A percentile compares a stretch with the other conserved stretches of the same genome.
phyloP scores from a whole-genome alignment of 2,329 filamentous ascomycete species.

The Penicillium vulpinum region DNA sequence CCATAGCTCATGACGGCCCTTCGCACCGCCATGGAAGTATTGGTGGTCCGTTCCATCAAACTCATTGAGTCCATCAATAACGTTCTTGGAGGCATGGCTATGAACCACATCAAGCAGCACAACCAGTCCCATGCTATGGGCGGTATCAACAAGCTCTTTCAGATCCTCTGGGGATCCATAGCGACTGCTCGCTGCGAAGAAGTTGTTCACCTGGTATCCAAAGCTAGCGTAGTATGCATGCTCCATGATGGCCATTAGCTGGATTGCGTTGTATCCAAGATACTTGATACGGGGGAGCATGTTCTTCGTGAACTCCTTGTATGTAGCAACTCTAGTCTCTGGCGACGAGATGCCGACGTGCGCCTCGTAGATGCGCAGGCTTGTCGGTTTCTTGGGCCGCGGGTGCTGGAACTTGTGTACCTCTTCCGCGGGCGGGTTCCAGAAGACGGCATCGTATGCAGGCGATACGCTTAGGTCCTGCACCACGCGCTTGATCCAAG shows the following conservation, averaged over 20 bases:
- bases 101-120: constrained; percentile 95
- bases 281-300: constrained; percentile 88
- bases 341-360: constrained; percentile 96
- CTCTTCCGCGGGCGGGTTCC: constrained; percentile 81
- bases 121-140: constrained; percentile 84
- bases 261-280: constrained; percentile 94
- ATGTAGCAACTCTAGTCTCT: constrained; percentile 83
- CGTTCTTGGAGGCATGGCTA: constrained; percentile 97
- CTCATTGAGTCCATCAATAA: constrained; percentile 89
- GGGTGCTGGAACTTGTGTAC: constrained; percentile 82
- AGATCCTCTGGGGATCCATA: constrained; percentile 92
- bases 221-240: constrained; percentile 99
- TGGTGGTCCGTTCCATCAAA: constrained; percentile 94
- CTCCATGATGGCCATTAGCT: constrained; percentile 99
- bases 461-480: constrained; percentile 89
- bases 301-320: constrained; percentile 94
- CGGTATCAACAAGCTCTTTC: constrained; percentile 94
- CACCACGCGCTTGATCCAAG: constrained; percentile 97
- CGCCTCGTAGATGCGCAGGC: constrained; percentile 95
- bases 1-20: constrained; percentile 89
- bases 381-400: constrained; percentile 78
- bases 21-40: constrained; percentile 88
- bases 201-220: constrained; percentile 97
- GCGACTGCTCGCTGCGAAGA: constrained; percentile 94
- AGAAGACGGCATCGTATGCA: constrained; percentile 92